A percentile compares a stretch with the other conserved stretches of the same genome.
These are phyloP conservation scores for Mariannaea elegans DNA, from an alignment of 2,329 filamentous ascomycete genomes.

Conservation along the genomic window DNA sequence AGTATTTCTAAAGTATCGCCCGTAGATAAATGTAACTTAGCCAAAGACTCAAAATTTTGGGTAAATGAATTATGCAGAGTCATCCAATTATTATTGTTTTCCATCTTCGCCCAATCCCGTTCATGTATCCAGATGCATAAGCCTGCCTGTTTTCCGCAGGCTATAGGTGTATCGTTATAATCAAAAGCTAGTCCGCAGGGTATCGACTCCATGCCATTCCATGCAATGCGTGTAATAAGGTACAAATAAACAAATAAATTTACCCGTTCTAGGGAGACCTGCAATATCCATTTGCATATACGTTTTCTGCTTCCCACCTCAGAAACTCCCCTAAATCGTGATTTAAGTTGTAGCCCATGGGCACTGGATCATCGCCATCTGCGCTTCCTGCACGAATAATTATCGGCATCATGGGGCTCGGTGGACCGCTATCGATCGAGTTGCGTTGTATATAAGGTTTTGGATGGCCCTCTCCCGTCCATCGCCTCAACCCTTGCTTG, in stretches of 20 bases:
- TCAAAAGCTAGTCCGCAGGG: no score
- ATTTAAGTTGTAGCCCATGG: conserved; percentile 69
- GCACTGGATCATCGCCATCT: conserved; percentile 49
- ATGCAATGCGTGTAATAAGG: neutral
- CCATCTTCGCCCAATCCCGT: no score
- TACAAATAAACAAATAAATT: neutral
- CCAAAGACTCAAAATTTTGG: no score
- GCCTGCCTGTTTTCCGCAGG: no score
- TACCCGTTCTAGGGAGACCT: conserved; percentile 19
- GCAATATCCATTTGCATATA: conserved; percentile 47
- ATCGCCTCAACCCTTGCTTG: conserved; percentile 44
- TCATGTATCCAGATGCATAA: no score
- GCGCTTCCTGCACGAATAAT: conserved; percentile 53
- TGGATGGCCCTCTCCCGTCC: conserved; percentile 48
- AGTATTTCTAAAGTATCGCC: no score
- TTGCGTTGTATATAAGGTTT: conserved; percentile 42
- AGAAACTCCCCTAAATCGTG: conserved; percentile 68
- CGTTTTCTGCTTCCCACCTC: conserved; percentile 64
- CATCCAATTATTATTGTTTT: no score
- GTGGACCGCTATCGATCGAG: conserved; percentile 53
- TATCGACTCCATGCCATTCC: neutral
- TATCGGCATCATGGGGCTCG: conserved; percentile 58
- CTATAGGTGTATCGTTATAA: no score
- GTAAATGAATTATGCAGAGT: no score
- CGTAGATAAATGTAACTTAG: no score